Evolutionary conservation across 352 stramenopile species (phyloP).

Genomic region (Phytophthora citricola): DNA sequence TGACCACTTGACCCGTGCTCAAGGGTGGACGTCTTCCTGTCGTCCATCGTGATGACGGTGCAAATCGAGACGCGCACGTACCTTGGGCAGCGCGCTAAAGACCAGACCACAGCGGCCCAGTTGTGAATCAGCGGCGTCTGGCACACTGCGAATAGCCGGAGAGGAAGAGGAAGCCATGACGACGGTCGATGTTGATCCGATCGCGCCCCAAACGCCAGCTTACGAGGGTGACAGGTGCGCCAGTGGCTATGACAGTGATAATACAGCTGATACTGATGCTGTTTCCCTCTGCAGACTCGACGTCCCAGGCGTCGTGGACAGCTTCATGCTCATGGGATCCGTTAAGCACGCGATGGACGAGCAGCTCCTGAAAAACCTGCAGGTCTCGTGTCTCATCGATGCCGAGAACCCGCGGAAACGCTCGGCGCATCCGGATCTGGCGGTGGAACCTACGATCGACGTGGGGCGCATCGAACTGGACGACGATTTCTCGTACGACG

Average conservation of each 20-base stretch:
- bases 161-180: slow-evolving; percentile 31
- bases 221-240: slow-evolving; percentile 31
- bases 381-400: slow-evolving; percentile 59
- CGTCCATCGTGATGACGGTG: slow-evolving; percentile 32
- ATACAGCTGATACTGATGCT: slow-evolving; percentile 4
- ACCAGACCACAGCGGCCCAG: slow-evolving; percentile 21
- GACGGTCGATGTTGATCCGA: slow-evolving; percentile 20
- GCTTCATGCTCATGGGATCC: slow-evolving; percentile 65
- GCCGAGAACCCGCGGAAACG: slow-evolving; percentile 74
- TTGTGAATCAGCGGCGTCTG: slow-evolving; percentile 24
- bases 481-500: slow-evolving; percentile 68
- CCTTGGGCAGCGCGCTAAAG: slow-evolving; percentile 23
- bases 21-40: slow-evolving; percentile 29
- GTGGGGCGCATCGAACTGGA: slow-evolving; percentile 61
- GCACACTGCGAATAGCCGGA: slow-evolving; percentile 18
- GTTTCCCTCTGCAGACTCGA: slow-evolving; percentile 49
- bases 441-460: slow-evolving; percentile 37
- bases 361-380: slow-evolving; percentile 61
- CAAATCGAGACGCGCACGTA: slow-evolving; percentile 30
- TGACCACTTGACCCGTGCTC: slow-evolving; percentile 16
- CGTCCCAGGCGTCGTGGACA: slow-evolving; percentile 64
- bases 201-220: slow-evolving; percentile 7
- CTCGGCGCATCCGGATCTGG: slow-evolving; percentile 16
- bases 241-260: not conserved
- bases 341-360: slow-evolving; percentile 64